Evolutionary conservation across 805 yeast genomes (phyloP), one percentile per base, ranked within the genome.

Genomic region (Cyberlindnera veronae): DNA sequence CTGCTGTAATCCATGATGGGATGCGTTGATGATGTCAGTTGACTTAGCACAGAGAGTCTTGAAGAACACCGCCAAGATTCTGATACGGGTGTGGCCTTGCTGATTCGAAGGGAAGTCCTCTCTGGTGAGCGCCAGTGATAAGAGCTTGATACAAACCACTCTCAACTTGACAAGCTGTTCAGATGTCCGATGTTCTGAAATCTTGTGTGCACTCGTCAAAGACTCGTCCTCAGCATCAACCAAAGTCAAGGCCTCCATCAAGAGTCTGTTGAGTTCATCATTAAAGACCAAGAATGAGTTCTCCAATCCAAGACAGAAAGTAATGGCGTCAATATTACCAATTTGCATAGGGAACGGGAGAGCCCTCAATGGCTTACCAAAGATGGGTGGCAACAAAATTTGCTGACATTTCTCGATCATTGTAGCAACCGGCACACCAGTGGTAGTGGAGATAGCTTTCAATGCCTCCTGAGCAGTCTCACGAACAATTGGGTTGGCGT

Each of bases 151-250:
- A 58, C 99, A 93, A 3, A 88, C 95, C 21, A 93, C 93, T 40
- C 99, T 72, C 30, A 95, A 64, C 50, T 86, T 88, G 4, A 89
- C 81, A 38, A 95, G 69, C 53, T 91, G 97, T 56, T 87, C 91
- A 0, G 95, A 74, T 0, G 96, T 90, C 41, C 88, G 74, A 55
- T 89, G 81, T 55, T 93, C 99, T 33, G 85, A 76, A 2, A 88
- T 79, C 26, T 93, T 74, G 54, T 86, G 95, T 0, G 88, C 85
- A 47, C 89, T 86, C 0, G 96, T 88, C 46, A 95, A 69, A 2
- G 96, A 86, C 53, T 91, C 97, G 60, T 93, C 99, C 42, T 93
- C 99, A 0, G 99, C 98, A 64, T 93, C 99, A 7, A 93, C 97
- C 35, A 93, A 67, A 0, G 96, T 96, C 41, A 91, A 69, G 0